Evolutionary conservation across 2,329 filamentous ascomycete species (phyloP).

Genomic region (Didymella pinodella): DNA sequence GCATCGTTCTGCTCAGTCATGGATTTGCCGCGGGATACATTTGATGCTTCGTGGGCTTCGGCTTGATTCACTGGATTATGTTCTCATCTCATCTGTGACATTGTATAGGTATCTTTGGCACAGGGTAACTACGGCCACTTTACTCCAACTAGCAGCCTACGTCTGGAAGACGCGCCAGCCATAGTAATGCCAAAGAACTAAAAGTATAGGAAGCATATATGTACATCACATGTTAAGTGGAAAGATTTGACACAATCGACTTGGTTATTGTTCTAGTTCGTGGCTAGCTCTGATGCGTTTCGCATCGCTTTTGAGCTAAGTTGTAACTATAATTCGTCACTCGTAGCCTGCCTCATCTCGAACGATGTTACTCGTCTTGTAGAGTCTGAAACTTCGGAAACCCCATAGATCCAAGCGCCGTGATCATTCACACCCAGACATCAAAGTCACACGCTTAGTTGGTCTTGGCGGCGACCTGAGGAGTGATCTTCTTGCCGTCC

Average conservation of each 20-base stretch:
- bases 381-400: slow-evolving; percentile 47
- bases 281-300: slow-evolving; percentile 45
- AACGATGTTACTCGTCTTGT: slow-evolving; percentile 48
- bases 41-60: background rate
- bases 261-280: slow-evolving; percentile 48
- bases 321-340: slow-evolving; percentile 46
- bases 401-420: slow-evolving; percentile 48
- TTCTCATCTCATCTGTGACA: background rate
- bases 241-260: slow-evolving; percentile 38
- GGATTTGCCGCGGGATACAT: background rate
- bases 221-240: background rate
- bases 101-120: background rate
- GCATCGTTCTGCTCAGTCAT: background rate
- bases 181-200: background rate
- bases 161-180: background rate
- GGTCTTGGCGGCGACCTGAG: slow-evolving; percentile 77
- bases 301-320: slow-evolving; percentile 39
- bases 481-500: slow-evolving; percentile 99
- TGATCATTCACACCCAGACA: slow-evolving; percentile 38
- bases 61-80: background rate
- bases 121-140: background rate
- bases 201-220: background rate
- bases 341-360: slow-evolving; percentile 38
- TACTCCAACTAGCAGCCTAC: background rate
- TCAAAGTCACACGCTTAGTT: slow-evolving; percentile 32